A percentile compares a stretch with the other conserved stretches of the same genome.
Evolutionary conservation across 2,329 filamentous ascomycete genomes (phyloP).

Genomic region (Alternaria tenuissima): DNA sequence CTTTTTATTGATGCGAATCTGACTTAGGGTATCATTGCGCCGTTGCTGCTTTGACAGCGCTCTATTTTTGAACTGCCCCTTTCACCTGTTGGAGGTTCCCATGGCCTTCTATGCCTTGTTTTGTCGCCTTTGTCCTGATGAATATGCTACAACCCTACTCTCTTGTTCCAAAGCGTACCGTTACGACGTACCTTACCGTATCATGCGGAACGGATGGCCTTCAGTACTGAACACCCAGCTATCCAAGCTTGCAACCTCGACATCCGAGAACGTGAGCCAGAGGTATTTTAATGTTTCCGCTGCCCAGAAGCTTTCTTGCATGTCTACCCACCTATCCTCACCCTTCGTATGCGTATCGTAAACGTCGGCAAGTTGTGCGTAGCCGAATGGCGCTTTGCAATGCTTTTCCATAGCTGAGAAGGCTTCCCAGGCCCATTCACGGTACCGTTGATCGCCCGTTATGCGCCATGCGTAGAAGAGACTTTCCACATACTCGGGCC

Average conservation of each 20-base stretch:
- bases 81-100: background rate
- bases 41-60: background rate
- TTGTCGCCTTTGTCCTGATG: background rate
- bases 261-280: constrained; percentile 51
- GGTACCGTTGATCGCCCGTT: constrained; percentile 51
- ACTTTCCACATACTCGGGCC: constrained; percentile 52
- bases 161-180: background rate
- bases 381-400: constrained; percentile 51
- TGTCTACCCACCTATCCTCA: constrained; percentile 44
- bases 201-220: constrained; percentile 52
- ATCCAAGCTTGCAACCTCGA: constrained; percentile 49
- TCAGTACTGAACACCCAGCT: constrained; percentile 57
- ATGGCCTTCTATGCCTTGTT: background rate
- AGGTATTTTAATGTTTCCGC: constrained; percentile 54
- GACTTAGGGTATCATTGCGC: background rate
- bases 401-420: constrained; percentile 48
- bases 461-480: constrained; percentile 54
- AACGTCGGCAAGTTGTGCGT: constrained; percentile 50
- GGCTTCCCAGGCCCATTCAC: constrained; percentile 55
- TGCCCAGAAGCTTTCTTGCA: constrained; percentile 52
- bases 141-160: background rate
- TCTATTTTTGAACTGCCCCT: background rate
- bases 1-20: background rate
- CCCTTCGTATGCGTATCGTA: constrained; percentile 30
- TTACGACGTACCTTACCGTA: constrained; percentile 29